Evolutionary conservation across 805 yeast genomes (phyloP).

Genomic region (Isabelozyma gotoi): DNA sequence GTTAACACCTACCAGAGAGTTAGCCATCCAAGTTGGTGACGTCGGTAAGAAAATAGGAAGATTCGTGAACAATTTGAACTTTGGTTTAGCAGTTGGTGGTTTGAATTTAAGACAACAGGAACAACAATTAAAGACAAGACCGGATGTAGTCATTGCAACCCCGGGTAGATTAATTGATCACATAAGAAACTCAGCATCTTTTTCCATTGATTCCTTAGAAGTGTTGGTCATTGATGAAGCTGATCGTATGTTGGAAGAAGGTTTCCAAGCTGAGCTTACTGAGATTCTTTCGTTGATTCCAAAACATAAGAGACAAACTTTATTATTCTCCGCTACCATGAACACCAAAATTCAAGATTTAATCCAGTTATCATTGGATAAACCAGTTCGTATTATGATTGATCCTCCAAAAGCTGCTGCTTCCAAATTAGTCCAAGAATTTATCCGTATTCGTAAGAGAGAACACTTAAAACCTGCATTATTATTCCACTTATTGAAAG

Average conservation of each 20-base stretch:
- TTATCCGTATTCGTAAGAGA: constrained; percentile 90
- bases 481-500: constrained; percentile 66
- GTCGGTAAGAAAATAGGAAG: constrained; percentile 85
- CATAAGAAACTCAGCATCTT: constrained; percentile 90
- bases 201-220: constrained; percentile 87
- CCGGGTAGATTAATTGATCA: constrained; percentile 99
- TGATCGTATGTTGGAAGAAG: constrained; percentile 98
- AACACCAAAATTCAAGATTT: constrained; percentile 86
- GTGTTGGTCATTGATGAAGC: constrained; percentile 96
- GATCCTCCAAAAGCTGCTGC: constrained; percentile 97
- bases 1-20: constrained; percentile 94
- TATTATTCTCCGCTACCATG: constrained; percentile 97
- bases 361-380: constrained; percentile 81
- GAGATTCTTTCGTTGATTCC: constrained; percentile 89
- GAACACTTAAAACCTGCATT: constrained; percentile 83
- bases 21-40: constrained; percentile 93
- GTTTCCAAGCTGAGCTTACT: constrained; percentile 91
- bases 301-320: constrained; percentile 80
- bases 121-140: constrained; percentile 86
- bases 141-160: constrained; percentile 95
- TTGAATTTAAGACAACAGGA: constrained; percentile 93
- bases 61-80: constrained; percentile 71
- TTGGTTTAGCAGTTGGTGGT: constrained; percentile 98
- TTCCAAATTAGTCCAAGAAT: constrained; percentile 85
- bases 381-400: constrained; percentile 93